phyloP scores from a whole-genome alignment of 2,329 filamentous ascomycete genomes.

The Diaporthe capsici region DNA sequence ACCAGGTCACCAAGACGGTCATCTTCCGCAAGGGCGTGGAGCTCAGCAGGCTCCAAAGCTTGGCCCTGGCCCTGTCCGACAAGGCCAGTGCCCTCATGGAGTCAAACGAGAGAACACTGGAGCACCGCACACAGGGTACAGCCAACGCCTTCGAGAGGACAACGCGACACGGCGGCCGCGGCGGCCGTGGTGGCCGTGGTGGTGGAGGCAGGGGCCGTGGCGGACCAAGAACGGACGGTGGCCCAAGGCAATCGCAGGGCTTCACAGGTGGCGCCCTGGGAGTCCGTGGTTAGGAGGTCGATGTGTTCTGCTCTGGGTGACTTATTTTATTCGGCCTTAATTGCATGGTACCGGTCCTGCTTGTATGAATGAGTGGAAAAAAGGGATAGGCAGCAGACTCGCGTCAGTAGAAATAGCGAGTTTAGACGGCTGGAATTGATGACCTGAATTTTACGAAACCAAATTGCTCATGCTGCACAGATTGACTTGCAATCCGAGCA shows the following conservation, averaged over 20 bases:
- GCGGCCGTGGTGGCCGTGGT: conserved; percentile 79
- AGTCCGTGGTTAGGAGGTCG: conserved; percentile 67
- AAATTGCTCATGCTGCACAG: neutral
- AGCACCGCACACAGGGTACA: conserved; percentile 96
- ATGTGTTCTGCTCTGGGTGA: conserved; percentile 31
- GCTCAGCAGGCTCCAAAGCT: conserved; percentile 93
- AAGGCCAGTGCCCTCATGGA: conserved; percentile 97
- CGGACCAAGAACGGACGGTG: conserved; percentile 70
- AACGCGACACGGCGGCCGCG: conserved; percentile 78
- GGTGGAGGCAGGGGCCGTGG: conserved; percentile 72
- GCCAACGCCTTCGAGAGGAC: conserved; percentile 87
- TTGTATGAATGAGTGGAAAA: conserved; percentile 39
- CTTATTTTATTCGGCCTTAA: conserved; percentile 40
- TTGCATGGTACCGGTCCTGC: conserved; percentile 42
- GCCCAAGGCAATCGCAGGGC: conserved; percentile 78
- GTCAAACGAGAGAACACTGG: conserved; percentile 95
- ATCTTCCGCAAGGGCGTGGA: conserved; percentile 99
- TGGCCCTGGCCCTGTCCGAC: conserved; percentile 93
- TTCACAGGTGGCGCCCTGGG: conserved; percentile 87
- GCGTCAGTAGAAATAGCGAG: conserved; percentile 39
- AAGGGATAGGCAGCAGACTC: conserved; percentile 41
- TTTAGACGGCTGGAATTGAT: conserved; percentile 41
- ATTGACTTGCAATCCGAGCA: neutral
- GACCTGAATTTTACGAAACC: conserved; percentile 32
- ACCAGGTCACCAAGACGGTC: conserved; percentile 97